These are phyloP conservation scores for Calcarisporium arbuscula DNA, from an alignment of 2,329 filamentous ascomycete species.

Conservation along the genomic window DNA sequence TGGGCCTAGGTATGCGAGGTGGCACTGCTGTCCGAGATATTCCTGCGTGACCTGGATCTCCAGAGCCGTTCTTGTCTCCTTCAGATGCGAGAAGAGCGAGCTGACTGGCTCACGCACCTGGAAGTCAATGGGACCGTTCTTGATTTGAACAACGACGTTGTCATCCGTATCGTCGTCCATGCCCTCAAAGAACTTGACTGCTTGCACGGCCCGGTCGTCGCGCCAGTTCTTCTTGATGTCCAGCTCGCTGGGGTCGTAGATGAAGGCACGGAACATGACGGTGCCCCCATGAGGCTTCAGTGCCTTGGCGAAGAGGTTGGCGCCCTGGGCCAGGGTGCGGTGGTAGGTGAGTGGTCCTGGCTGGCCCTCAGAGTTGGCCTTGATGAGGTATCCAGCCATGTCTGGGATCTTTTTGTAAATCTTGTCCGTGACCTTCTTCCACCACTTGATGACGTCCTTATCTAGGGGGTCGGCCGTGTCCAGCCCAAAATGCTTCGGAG, in stretches of 20 bases:
- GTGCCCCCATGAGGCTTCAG: slow-evolving; percentile 53
- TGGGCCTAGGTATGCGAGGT: slow-evolving; percentile 61
- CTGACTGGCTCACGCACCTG: slow-evolving; percentile 63
- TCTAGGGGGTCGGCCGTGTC: slow-evolving; percentile 61
- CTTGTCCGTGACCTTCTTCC: slow-evolving; percentile 51
- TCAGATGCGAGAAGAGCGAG: slow-evolving; percentile 53
- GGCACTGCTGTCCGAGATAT: slow-evolving; percentile 64
- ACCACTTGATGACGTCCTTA: slow-evolving; percentile 52
- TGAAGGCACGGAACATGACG: slow-evolving; percentile 66
- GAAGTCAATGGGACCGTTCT: slow-evolving; percentile 70
- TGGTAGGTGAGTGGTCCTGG: slow-evolving; percentile 65
- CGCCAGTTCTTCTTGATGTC: slow-evolving; percentile 55
- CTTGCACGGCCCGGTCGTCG: slow-evolving; percentile 63
- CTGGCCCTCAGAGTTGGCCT: slow-evolving; percentile 67
- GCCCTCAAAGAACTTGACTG: slow-evolving; percentile 58
- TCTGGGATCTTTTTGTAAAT: slow-evolving; percentile 59
- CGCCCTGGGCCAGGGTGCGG: slow-evolving; percentile 60
- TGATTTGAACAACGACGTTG: slow-evolving; percentile 68
- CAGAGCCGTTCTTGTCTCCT: slow-evolving; percentile 43
- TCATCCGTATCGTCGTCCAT: slow-evolving; percentile 62
- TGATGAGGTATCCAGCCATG: slow-evolving; percentile 62
- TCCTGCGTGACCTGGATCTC: slow-evolving; percentile 64
- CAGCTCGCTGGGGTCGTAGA: slow-evolving; percentile 54
- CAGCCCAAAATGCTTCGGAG: slow-evolving; percentile 51
- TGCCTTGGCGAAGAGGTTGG: slow-evolving; percentile 60